Base-by-base conservation (phyloP, 805 yeast species). In the Saturnispora silvae region DNA sequence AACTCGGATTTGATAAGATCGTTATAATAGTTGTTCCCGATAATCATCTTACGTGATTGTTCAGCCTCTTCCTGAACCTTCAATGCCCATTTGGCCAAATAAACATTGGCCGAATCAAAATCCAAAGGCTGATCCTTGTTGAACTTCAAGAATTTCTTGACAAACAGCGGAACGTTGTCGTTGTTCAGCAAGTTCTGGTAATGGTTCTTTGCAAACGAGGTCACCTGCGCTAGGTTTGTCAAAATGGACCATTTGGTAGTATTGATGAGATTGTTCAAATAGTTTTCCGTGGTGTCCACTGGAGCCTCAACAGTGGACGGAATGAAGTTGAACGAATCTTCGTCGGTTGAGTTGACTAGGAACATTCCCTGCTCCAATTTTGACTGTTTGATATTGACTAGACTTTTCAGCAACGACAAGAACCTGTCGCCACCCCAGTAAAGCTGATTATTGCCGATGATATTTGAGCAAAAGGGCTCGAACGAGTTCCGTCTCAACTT, bases 361-460 rank as follows among this genome's bases (percentile, higher is more conserved):
- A 72, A 70, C 28, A 86, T 73, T 0, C 81, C 72, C 3, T 76
- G 75, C 46, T 85, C 96, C 20, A 82, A 57, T 0, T 80, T 67
- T 0, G 94, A 75, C 44, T 67, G 69, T 47, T 80, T 85, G 20
- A 85, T 57, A 40, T 73, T 76, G 23, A 81, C 75, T 44, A 70
- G 65, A 28, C 60, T 56, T 23, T 64, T 60, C 28, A 92, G 58
- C 11, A 65, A 68, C 31, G 65, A 62, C 41, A 84, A 57, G 41
- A 92, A 78, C 46, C 82, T 81, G 30, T 70, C 72, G 1, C 96
- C 99, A 16, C 99, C 98, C 96, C 97, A 92, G 46, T 77, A 81
- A 28, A 84, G 54, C 1, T 61, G 56, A 25, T 67, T 68, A 22
- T 57, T 54, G 25, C 66, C 68, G 19, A 64, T 64, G 1, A 62